Conservation (phyloP, 2,329 filamentous ascomycete species). For the Ophiostoma ips region DNA sequence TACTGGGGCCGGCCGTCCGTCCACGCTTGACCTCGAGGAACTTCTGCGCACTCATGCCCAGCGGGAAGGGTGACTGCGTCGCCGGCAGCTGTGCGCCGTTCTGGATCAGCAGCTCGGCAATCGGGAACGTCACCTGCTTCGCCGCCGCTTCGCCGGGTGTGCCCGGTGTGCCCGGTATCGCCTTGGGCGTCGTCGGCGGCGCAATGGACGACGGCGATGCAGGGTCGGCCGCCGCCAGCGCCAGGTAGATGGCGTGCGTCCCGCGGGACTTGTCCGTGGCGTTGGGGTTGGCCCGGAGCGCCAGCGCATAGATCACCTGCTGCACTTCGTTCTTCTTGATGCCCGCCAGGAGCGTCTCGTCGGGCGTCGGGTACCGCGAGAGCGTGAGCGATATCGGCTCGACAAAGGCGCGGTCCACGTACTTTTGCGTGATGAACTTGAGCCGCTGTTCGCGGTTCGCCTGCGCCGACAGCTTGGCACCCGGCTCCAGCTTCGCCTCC, state of each 20-base stretch:
- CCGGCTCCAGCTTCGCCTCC: conserved; percentile 70
- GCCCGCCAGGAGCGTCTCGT: conserved; percentile 79
- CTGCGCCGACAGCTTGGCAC: conserved; percentile 58
- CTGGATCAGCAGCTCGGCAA: conserved; percentile 83
- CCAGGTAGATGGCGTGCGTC: conserved; percentile 81
- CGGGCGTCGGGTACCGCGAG: conserved; percentile 62
- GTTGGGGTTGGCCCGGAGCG: conserved; percentile 78
- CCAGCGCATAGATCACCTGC: conserved; percentile 80
- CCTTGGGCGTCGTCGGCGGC: conserved; percentile 20
- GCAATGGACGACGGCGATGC: conserved; percentile 50
- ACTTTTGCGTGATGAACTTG: conserved; percentile 92
- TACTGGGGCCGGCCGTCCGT: conserved; percentile 20
- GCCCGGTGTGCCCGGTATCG: background rate
- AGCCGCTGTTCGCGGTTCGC: conserved; percentile 81
- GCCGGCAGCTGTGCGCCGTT: conserved; percentile 82
- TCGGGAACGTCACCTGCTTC: conserved; percentile 59
- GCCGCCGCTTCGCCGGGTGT: conserved; percentile 23
- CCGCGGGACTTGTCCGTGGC: conserved; percentile 70
- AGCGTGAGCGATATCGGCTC: conserved; percentile 62
- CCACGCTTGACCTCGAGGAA: conserved; percentile 71
- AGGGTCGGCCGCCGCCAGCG: conserved; percentile 83
- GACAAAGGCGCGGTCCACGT: conserved; percentile 71
- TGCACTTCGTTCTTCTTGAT: conserved; percentile 96
- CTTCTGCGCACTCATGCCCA: conserved; percentile 64
- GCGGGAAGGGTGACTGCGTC: conserved; percentile 63